Conservation (phyloP, 2,329 filamentous ascomycete genomes). For the Zasmidium angulare region DNA sequence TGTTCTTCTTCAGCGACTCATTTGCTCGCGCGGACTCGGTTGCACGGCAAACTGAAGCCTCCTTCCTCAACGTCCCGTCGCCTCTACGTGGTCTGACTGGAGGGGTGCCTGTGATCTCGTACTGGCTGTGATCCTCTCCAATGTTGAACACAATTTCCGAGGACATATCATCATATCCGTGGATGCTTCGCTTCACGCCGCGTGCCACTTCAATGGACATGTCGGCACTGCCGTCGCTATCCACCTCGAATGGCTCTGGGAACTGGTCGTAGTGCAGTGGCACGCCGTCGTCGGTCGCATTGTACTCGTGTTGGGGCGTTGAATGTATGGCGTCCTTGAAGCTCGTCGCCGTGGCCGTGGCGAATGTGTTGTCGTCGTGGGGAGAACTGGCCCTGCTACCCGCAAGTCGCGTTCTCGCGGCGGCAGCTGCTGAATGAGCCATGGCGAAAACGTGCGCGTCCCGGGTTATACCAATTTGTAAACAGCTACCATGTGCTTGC, state of each 20-base stretch:
- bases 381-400: slow-evolving; percentile 5
- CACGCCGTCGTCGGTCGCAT: slow-evolving; percentile 7
- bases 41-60: slow-evolving; percentile 48
- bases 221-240: slow-evolving; percentile 40
- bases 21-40: slow-evolving; percentile 39
- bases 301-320: slow-evolving; percentile 19
- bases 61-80: slow-evolving; percentile 42
- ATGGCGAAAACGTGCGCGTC: neutral
- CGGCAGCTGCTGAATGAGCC: neutral
- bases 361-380: slow-evolving; percentile 17
- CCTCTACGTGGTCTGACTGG: slow-evolving; percentile 33
- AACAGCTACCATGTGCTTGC: neutral
- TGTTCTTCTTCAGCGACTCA: slow-evolving; percentile 32
- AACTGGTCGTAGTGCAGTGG: slow-evolving; percentile 26
- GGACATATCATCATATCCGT: slow-evolving; percentile 47
- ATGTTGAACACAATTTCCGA: slow-evolving; percentile 51
- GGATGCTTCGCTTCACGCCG: slow-evolving; percentile 43
- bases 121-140: slow-evolving; percentile 49
- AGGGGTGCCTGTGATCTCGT: slow-evolving; percentile 47
- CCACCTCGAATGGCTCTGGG: slow-evolving; percentile 15
- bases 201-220: slow-evolving; percentile 60
- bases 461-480: neutral
- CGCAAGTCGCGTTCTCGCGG: neutral
- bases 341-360: slow-evolving; percentile 23
- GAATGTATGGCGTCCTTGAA: slow-evolving; percentile 23